Base-by-base conservation (phyloP, 2,329 filamentous ascomycete species). In the Colletotrichum australisinense region DNA sequence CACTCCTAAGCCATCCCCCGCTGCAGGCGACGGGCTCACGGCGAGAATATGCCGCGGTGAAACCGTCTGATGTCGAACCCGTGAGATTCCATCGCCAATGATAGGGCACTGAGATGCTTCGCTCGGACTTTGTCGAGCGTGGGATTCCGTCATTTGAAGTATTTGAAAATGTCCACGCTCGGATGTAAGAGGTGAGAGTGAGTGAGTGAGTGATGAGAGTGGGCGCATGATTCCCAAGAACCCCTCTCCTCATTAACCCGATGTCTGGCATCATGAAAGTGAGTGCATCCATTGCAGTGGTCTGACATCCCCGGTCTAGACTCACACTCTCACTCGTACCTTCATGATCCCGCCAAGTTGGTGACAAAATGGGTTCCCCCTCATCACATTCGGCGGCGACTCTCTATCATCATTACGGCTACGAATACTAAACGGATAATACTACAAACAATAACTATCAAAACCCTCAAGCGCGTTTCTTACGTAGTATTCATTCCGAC, bases 51-150 rank as follows among this genome's bases (percentile, higher is more conserved):
- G 62, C 56, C 60, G 67, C 11, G n/a, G 35, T 73, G 71, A 73
- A 73, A 73, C 71, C 67, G 49, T 73, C 71, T 66, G 71, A 73
- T 62, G 19, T 65, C 11, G 8, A 58, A 49, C 4, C 1, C 1
- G 19, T 49, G n/a, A 30, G 28, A 62, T 60, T n/a, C 2, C 35
- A 28, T 28, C 28, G 19, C 66, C 67, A 49, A 53, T 35, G 42
- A 46, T 12, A 49, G 26, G 42, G 38, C 26, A 55, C 8, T 16
- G 4, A 35, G 30, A 42, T 67, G 56, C 4, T 28, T 30, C 28
- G 56, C 26, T 24, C 30, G 56, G 42, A 38, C 53, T 14, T 5
- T n/a, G 38, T 24, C n/a, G 60, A 35, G 56, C 28, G 24, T 24
- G 46, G 19, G 56, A 46, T 46, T 30, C 52, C 22, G 63, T 67